phyloP scores from a whole-genome alignment of 345 rosid genomes.

The Salix suchowensis region DNA sequence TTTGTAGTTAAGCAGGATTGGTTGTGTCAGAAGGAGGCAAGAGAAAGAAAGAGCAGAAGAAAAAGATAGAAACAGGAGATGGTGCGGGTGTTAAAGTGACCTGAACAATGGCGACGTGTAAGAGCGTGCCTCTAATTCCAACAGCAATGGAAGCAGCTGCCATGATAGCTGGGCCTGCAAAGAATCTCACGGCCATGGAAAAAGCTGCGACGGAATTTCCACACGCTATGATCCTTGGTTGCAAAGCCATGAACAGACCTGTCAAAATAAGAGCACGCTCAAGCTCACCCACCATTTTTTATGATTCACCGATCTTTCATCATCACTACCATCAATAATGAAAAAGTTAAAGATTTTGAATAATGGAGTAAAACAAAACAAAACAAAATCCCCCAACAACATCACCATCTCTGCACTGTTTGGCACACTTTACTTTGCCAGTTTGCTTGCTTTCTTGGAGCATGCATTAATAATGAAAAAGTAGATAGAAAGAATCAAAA shows the following conservation, averaged over 20 bases:
- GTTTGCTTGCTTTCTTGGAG: conserved; percentile 24
- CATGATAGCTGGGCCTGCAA: conserved; percentile 98
- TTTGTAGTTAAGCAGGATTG: conserved; percentile 27
- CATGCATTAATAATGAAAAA: conserved; percentile 40
- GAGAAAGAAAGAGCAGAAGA: neutral
- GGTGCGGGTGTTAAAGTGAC: conserved; percentile 28
- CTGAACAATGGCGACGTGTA: conserved; percentile 95
- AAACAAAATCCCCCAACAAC: conserved; percentile 10
- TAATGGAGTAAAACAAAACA: neutral
- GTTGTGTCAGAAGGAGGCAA: conserved; percentile 32
- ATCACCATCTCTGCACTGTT: conserved; percentile 28
- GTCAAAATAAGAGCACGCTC: conserved; percentile 10
- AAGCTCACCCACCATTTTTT: conserved; percentile 13
- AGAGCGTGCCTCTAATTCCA: conserved; percentile 78
- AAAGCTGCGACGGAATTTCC: conserved; percentile 87
- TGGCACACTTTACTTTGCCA: conserved; percentile 11
- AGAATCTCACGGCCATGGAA: conserved; percentile 93
- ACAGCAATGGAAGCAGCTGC: conserved; percentile 89
- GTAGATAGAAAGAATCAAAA: conserved; percentile 9
- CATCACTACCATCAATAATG: conserved; percentile 11
- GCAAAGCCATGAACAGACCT: conserved; percentile 99
- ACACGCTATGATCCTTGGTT: conserved; percentile 98
- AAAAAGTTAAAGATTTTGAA: conserved; percentile 7
- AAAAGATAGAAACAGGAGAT: neutral
- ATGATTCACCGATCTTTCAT: conserved; percentile 3